Conservation (phyloP, 495 filamentous ascomycete species). For the Sordaria brevicollis region DNA sequence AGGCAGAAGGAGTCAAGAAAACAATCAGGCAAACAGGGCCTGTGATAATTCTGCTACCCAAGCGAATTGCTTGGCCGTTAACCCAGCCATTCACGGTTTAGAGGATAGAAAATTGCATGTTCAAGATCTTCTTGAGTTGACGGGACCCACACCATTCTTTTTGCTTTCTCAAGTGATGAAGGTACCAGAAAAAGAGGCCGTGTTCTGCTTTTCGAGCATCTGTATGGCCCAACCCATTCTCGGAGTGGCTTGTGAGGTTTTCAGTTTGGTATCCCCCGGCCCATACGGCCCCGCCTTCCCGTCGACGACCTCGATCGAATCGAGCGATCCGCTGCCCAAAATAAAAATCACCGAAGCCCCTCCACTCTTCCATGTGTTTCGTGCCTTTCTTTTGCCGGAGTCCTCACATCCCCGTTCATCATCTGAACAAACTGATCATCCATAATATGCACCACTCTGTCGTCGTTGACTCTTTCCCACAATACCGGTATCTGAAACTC, state of each 20-base stretch:
- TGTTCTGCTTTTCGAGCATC: not conserved
- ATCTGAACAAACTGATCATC: not conserved
- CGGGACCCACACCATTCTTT: not conserved
- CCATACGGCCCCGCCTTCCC: slow-evolving; percentile 2
- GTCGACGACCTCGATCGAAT: slow-evolving; percentile 5
- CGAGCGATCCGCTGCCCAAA: slow-evolving; percentile 5
- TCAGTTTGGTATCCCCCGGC: not conserved
- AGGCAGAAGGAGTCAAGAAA: not conserved
- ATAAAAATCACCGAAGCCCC: slow-evolving; percentile 11
- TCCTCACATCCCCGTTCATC: not conserved
- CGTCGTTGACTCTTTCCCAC: not conserved
- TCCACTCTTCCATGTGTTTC: slow-evolving; percentile 10
- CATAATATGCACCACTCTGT: not conserved
- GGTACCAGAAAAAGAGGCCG: not conserved
- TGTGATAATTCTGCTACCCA: not conserved
- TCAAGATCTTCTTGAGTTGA: not conserved
- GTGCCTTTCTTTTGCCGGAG: slow-evolving; percentile 3
- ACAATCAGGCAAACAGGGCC: not conserved
- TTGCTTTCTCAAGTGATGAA: not conserved
- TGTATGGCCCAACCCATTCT: not conserved
- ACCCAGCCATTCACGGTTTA: not conserved
- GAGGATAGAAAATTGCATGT: not conserved
- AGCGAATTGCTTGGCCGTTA: not conserved
- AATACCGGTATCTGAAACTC: not conserved
- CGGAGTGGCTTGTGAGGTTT: not conserved